These are phyloP conservation scores for Phytophthora pistaciae DNA, from an alignment of 352 stramenopile genomes.

Conservation along the genomic window DNA sequence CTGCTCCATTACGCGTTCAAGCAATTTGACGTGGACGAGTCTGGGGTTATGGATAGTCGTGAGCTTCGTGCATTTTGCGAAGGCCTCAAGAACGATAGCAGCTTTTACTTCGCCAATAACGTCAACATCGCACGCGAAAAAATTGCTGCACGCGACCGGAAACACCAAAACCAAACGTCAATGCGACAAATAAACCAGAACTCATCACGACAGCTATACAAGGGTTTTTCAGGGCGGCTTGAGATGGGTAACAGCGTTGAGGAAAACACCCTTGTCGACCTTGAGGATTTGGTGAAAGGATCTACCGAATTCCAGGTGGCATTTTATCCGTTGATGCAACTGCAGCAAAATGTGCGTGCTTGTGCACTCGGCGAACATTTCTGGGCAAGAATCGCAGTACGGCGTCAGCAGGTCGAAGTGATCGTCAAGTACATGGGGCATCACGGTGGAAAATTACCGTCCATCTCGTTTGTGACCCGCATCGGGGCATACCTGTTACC, in stretches of 20 bases:
- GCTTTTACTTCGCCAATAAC: constrained; percentile 77
- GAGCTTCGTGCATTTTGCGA: constrained; percentile 67
- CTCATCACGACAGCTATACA: not conserved
- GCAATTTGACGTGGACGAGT: constrained; percentile 73
- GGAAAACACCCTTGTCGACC: constrained; percentile 58
- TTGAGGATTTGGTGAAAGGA: constrained; percentile 62
- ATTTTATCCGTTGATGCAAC: constrained; percentile 74
- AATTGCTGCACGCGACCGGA: constrained; percentile 31
- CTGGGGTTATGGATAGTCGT: constrained; percentile 65
- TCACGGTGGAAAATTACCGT: constrained; percentile 58
- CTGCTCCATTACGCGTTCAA: constrained; percentile 74
- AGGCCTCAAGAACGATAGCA: constrained; percentile 58
- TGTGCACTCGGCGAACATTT: constrained; percentile 61
- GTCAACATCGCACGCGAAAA: constrained; percentile 68
- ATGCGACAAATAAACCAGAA: not conserved
- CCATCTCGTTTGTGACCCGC: constrained; percentile 41
- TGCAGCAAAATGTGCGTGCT: constrained; percentile 66
- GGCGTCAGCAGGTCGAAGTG: constrained; percentile 53
- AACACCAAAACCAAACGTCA: constrained; percentile 3
- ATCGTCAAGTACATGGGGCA: constrained; percentile 74
- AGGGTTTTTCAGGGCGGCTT: not conserved
- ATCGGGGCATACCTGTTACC: constrained; percentile 47
- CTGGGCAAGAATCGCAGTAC: constrained; percentile 47
- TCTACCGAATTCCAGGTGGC: constrained; percentile 65
- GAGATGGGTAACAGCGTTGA: constrained; percentile 18